These are phyloP conservation scores for Thoreauomyces humboldtii DNA, from an alignment of 192 early-diverging fungal genomes.

Conservation along the genomic window DNA sequence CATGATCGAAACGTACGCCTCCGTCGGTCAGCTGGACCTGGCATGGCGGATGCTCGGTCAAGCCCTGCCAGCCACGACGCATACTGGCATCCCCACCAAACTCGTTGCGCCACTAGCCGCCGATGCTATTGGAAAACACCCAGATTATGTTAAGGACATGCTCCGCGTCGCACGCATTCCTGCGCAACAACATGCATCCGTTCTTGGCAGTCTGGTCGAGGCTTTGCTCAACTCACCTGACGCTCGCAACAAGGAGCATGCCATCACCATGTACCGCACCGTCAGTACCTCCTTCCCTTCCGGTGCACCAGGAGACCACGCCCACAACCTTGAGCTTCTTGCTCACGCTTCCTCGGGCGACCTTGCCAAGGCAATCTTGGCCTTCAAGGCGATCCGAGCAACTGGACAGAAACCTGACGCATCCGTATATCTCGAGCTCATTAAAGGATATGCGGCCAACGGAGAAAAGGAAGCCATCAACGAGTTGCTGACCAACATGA, in stretches of 20 bases:
- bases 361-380: background rate
- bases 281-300: too few relatives aligned
- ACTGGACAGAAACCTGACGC: background rate
- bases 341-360: background rate
- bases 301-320: background rate
- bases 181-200: too few relatives aligned
- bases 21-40: constrained; percentile 12
- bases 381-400: background rate
- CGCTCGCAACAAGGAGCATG: too few relatives aligned
- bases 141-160: constrained; percentile 5
- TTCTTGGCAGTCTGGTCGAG: too few relatives aligned
- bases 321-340: background rate
- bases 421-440: background rate
- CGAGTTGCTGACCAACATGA: too few relatives aligned
- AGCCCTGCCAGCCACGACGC: background rate
- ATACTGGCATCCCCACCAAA: background rate
- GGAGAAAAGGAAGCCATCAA: background rate
- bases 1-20: constrained; percentile 21
- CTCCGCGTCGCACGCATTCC: constrained; percentile 8
- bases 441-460: background rate
- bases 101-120: constrained; percentile 4
- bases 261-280: too few relatives aligned
- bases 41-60: constrained; percentile 25
- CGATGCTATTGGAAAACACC: constrained; percentile 12
- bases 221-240: too few relatives aligned